Conservation (phyloP, 805 yeast species). For the Metschnikowia reukaufii region DNA sequence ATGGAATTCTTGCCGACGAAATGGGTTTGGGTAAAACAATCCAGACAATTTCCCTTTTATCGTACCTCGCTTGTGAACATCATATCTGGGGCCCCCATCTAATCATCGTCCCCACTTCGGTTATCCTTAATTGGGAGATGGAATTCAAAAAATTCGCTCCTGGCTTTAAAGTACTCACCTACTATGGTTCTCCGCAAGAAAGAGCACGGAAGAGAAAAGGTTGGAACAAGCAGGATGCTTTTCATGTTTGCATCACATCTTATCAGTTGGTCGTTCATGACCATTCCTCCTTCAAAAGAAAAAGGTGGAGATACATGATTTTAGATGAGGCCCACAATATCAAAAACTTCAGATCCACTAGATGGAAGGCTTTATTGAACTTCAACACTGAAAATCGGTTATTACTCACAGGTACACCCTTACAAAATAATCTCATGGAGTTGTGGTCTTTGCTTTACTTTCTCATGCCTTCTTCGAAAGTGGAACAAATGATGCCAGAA, state of each 20-base stretch:
- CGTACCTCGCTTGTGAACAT: conserved; percentile 90
- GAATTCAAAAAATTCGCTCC: conserved; percentile 98
- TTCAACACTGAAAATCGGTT: conserved; percentile 89
- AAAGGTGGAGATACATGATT: conserved; percentile 95
- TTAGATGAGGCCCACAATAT: conserved; percentile 98
- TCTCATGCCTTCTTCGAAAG: conserved; percentile 87
- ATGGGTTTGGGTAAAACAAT: conserved; percentile 98
- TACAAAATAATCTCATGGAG: conserved; percentile 92
- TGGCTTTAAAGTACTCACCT: conserved; percentile 91
- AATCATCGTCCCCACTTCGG: conserved; percentile 96
- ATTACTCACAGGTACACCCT: conserved; percentile 92
- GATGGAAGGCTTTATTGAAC: conserved; percentile 95
- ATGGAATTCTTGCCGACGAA: conserved; percentile 97
- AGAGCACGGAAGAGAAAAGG: conserved; percentile 94
- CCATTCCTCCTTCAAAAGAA: conserved; percentile 88
- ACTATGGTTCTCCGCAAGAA: conserved; percentile 96
- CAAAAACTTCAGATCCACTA: conserved; percentile 90
- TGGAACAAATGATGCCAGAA: conserved; percentile 75
- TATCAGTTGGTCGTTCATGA: conserved; percentile 98
- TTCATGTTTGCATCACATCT: conserved; percentile 96
- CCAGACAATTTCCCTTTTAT: conserved; percentile 84
- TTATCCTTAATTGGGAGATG: conserved; percentile 98
- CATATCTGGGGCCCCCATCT: conserved; percentile 98
- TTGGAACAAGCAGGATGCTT: conserved; percentile 94
- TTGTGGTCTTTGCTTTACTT: conserved; percentile 94